Evolutionary conservation across 352 stramenopile species (phyloP).

Genomic region (Pelagophyceae sp.): DNA sequence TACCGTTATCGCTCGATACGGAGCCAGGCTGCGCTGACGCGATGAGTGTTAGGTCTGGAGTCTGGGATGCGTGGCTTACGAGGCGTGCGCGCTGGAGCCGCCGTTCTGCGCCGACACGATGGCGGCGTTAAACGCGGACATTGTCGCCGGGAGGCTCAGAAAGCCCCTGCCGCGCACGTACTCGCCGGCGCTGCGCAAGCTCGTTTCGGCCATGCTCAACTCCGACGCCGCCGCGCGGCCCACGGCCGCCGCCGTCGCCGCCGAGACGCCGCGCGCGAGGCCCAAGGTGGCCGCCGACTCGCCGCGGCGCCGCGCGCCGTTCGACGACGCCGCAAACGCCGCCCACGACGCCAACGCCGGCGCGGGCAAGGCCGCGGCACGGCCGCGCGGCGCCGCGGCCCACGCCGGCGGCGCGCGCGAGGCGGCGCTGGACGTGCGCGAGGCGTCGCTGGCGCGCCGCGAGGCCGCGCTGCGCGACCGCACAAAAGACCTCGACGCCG

Average conservation of each 20-base stretch:
- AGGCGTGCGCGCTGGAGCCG: not conserved
- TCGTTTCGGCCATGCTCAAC: slow-evolving; percentile 29
- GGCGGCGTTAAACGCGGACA: not conserved
- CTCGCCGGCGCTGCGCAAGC: slow-evolving; percentile 33
- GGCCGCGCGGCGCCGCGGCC: too few species aligned
- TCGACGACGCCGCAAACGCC: too few species aligned
- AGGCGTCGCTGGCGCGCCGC: not conserved
- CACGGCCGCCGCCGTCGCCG: too few species aligned
- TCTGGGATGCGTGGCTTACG: not conserved
- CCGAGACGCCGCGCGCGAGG: not conserved
- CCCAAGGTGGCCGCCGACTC: not conserved
- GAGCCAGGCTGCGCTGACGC: not conserved
- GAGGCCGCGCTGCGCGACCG: not conserved
- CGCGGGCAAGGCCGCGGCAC: not conserved
- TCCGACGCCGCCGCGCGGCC: not conserved
- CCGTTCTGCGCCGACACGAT: too few species aligned
- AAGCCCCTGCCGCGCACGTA: slow-evolving; percentile 24
- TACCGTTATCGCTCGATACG: not conserved
- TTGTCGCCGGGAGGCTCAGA: not conserved
- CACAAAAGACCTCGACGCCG: too few species aligned
- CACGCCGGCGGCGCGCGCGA: not conserved
- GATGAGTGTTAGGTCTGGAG: not conserved
- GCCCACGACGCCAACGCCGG: too few species aligned
- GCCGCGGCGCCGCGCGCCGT: too few species aligned
- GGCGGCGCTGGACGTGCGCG: not conserved